Evolutionary conservation across 2,329 filamentous ascomycete species (phyloP).

Genomic region (Colletotrichum godetiae): DNA sequence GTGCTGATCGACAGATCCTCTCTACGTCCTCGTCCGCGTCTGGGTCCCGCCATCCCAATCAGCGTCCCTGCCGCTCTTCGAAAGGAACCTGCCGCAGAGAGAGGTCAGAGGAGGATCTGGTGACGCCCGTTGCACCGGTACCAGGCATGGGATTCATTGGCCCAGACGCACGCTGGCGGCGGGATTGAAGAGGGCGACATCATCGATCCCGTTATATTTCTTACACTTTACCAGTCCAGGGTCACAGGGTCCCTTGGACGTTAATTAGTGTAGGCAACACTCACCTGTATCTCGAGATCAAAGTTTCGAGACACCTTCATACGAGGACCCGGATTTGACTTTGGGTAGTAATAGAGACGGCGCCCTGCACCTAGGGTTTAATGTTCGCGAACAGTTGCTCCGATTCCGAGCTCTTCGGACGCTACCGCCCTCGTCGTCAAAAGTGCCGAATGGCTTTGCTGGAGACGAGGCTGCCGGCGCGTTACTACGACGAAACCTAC

Average conservation of each 20-base stretch:
- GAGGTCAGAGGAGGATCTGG: conserved; percentile 12
- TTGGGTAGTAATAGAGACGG: not conserved
- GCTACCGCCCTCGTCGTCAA: not conserved
- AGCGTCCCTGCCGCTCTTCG: conserved; percentile 4
- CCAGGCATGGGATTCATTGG: conserved; percentile 17
- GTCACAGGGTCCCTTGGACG: not conserved
- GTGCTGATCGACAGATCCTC: conserved; percentile 37
- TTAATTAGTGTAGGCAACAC: not conserved
- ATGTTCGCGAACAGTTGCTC: not conserved
- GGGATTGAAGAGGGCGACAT: conserved; percentile 11
- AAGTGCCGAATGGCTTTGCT: not conserved
- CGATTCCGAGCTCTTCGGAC: not conserved
- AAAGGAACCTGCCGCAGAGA: not conserved
- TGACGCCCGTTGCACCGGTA: conserved; percentile 29
- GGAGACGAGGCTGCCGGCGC: not conserved
- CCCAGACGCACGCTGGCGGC: not conserved
- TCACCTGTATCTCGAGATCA: not conserved
- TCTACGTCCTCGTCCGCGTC: conserved; percentile 22
- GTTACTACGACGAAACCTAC: conserved; percentile 25
- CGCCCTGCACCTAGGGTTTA: not conserved
- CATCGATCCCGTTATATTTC: conserved; percentile 4
- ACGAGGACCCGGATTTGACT: not conserved
- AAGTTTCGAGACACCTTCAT: not conserved
- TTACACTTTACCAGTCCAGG: not conserved
- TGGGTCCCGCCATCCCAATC: conserved; percentile 17